Evolutionary conservation across 805 yeast genomes (phyloP).

Genomic region (Metschnikowia dekortorum): DNA sequence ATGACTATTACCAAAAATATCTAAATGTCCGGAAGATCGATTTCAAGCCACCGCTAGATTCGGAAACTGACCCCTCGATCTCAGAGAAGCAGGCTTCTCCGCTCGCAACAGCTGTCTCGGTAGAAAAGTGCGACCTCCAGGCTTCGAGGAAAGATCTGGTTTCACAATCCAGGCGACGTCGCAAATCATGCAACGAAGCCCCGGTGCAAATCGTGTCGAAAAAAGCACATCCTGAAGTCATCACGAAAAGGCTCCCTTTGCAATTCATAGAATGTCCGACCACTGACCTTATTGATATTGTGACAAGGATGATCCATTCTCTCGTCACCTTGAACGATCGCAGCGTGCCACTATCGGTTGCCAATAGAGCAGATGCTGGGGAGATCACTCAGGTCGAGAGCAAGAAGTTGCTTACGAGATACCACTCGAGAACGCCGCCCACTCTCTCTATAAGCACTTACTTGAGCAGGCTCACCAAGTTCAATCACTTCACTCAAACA

Average conservation of each 20-base stretch:
- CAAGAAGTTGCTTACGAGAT: constrained; percentile 59
- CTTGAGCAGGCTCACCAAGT: constrained; percentile 64
- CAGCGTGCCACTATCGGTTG: constrained; percentile 31
- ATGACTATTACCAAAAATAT: constrained; percentile 15
- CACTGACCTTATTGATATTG: constrained; percentile 64
- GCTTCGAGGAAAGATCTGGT: background rate
- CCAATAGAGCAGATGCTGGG: constrained; percentile 17
- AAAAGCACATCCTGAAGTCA: constrained; percentile 14
- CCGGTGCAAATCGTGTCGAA: constrained; percentile 6
- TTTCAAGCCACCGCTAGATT: background rate
- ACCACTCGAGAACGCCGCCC: constrained; percentile 93
- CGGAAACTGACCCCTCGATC: background rate
- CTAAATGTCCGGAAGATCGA: constrained; percentile 5
- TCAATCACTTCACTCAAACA: constrained; percentile 80
- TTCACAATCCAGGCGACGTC: constrained; percentile 7
- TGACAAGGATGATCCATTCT: constrained; percentile 76
- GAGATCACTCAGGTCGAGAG: constrained; percentile 20
- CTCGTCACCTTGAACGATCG: constrained; percentile 73
- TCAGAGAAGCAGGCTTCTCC: constrained; percentile 4
- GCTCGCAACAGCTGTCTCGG: background rate
- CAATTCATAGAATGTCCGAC: constrained; percentile 63
- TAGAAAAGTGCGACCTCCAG: background rate
- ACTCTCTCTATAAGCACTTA: constrained; percentile 77
- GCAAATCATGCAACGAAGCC: constrained; percentile 6
- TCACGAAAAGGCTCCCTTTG: constrained; percentile 33